These are phyloP conservation scores for Hirschioporus abietinus DNA, from an alignment of 768 basidiomycete species.

Conservation along the genomic window DNA sequence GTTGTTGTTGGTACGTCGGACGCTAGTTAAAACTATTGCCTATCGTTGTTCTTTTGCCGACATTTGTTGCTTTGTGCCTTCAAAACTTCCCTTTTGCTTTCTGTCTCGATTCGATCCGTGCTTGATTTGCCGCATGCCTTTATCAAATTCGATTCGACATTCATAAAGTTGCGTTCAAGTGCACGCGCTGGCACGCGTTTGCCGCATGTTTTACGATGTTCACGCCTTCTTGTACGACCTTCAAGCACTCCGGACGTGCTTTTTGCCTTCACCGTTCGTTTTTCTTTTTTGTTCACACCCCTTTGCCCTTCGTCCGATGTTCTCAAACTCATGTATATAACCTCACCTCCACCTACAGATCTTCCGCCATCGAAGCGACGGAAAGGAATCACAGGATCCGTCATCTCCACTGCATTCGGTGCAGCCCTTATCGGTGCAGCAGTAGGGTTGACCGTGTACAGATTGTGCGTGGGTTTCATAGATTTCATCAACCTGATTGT, in stretches of 20 bases:
- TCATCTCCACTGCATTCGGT: conserved; percentile 78
- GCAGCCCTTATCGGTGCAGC: conserved; percentile 84
- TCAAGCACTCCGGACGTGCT: background rate
- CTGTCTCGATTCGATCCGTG: background rate
- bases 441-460: conserved; percentile 81
- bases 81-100: background rate
- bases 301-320: conserved; percentile 19
- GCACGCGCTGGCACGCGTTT: conserved; percentile 1
- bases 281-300: conserved; percentile 13
- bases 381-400: conserved; percentile 74
- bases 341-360: conserved; percentile 40
- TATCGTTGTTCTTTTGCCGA: background rate
- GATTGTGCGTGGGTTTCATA: conserved; percentile 52
- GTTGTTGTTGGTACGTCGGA: conserved; percentile 23
- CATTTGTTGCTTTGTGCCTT: background rate
- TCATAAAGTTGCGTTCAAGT: conserved; percentile 4
- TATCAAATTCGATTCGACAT: background rate
- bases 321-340: conserved; percentile 5
- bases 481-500: conserved; percentile 1
- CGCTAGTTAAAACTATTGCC: background rate
- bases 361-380: conserved; percentile 73
- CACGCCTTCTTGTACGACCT: background rate
- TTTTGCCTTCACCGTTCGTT: conserved; percentile 1
- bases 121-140: background rate
- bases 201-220: background rate